Percentiles rank a stretch among this genome's conserved stretches.
Conservation (phyloP, 2,329 filamentous ascomycete genomes). For the Alternaria postmessia region DNA sequence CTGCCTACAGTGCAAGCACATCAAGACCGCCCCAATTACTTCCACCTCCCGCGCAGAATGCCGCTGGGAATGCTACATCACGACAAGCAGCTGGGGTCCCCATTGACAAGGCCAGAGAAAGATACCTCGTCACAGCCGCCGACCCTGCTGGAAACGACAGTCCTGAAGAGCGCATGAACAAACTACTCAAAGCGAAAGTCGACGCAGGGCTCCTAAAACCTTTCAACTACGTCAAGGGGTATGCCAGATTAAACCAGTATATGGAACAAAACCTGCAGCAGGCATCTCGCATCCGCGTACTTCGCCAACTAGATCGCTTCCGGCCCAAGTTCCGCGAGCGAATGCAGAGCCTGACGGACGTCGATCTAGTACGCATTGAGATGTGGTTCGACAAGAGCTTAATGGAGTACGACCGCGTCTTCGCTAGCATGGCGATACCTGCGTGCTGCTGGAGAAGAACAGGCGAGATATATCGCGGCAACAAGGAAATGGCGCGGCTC, state of each 20-base stretch:
- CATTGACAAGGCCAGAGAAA: conserved; percentile 77
- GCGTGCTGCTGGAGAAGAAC: conserved; percentile 97
- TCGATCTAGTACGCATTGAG: conserved; percentile 92
- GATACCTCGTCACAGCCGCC: conserved; percentile 94
- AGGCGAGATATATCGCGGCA: conserved; percentile 95
- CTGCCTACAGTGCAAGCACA: conserved; percentile 52
- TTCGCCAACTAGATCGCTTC: conserved; percentile 90
- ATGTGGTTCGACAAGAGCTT: conserved; percentile 99
- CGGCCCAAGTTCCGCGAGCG: conserved; percentile 95
- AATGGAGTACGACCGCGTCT: conserved; percentile 98
- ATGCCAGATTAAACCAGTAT: conserved; percentile 86
- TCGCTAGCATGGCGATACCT: conserved; percentile 98
- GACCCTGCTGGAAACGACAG: conserved; percentile 86
- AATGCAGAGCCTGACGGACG: conserved; percentile 89
- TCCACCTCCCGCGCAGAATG: conserved; percentile 53
- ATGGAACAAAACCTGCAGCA: conserved; percentile 89
- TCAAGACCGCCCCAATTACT: conserved; percentile 56
- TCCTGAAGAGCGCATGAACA: conserved; percentile 94
- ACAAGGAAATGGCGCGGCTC: conserved; percentile 98
- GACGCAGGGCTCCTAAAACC: conserved; percentile 93
- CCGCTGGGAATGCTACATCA: conserved; percentile 64
- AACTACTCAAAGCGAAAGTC: conserved; percentile 92
- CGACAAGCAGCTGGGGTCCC: conserved; percentile 69
- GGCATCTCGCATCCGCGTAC: conserved; percentile 85
- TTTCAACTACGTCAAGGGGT: conserved; percentile 98